Conservation (phyloP, 1,284 basidiomycete genomes). For the Apiotrichum veenhuisii region DNA sequence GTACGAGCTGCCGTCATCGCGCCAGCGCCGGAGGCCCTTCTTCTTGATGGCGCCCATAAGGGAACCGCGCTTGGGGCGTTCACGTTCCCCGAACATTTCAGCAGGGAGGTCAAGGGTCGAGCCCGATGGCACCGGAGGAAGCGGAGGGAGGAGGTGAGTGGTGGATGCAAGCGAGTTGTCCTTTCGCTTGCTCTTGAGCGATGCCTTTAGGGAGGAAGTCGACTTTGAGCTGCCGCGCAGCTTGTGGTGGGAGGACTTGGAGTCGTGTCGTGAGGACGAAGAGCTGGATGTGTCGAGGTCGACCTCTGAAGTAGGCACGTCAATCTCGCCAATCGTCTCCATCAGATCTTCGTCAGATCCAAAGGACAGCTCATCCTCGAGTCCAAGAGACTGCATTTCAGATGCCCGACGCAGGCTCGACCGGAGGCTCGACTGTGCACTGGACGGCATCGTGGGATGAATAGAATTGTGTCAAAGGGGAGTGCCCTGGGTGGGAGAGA, state of each 20-base stretch:
- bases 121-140: conserved; percentile 19
- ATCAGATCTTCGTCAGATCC: conserved; percentile 40
- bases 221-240: background rate
- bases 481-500: too few species aligned
- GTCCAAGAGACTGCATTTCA: conserved; percentile 23
- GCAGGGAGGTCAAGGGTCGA: conserved; percentile 25
- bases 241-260: background rate
- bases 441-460: conserved; percentile 4
- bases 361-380: conserved; percentile 43
- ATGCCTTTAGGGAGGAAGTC: background rate
- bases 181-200: conserved; percentile 10
- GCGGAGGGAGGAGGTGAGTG: conserved; percentile 15
- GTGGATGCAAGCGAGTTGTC: conserved; percentile 3
- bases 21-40: conserved; percentile 19
- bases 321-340: conserved; percentile 33
- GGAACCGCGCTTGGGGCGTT: conserved; percentile 23
- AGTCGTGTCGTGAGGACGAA: background rate
- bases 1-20: conserved; percentile 14
- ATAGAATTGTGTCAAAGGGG: background rate
- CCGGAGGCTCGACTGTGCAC: conserved; percentile 5
- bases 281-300: background rate
- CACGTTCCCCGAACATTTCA: conserved; percentile 14
- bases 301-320: background rate
- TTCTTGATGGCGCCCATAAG: conserved; percentile 29
- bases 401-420: conserved; percentile 1